phyloP scores from a whole-genome alignment of 164 flowering plant genomes.

The Tinospora cordifolia region DNA sequence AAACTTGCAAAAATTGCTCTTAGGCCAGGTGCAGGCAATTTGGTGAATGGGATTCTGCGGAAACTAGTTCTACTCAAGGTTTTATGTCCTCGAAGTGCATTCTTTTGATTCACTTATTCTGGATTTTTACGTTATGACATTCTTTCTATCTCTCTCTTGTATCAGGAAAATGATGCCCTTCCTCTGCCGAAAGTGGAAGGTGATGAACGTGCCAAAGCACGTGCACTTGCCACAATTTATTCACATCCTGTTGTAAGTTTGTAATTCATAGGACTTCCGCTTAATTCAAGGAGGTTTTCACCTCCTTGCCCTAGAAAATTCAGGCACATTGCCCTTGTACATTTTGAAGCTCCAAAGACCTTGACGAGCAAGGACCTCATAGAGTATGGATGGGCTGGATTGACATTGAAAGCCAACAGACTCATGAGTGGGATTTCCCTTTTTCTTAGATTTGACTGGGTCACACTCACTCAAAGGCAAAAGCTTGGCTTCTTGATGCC shows the following conservation, averaged over 20 bases:
- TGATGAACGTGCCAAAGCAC: slow-evolving; percentile 78
- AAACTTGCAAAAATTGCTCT: slow-evolving; percentile 82
- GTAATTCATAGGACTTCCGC: neutral
- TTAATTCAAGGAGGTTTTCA: neutral
- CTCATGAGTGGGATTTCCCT: too few species aligned
- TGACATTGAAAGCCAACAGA: too few species aligned
- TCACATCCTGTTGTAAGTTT: slow-evolving; percentile 93
- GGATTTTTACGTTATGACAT: neutral
- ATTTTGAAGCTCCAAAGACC: too few species aligned
- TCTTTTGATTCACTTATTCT: neutral
- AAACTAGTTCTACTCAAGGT: slow-evolving; percentile 74
- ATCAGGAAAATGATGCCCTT: slow-evolving; percentile 61
- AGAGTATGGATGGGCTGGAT: too few species aligned
- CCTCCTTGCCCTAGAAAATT: neutral
- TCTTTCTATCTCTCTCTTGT: slow-evolving; percentile 4
- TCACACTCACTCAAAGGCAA: too few species aligned
- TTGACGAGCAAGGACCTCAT: too few species aligned
- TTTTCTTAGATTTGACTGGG: too few species aligned
- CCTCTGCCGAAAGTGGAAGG: slow-evolving; percentile 80
- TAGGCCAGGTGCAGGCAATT: slow-evolving; percentile 88
- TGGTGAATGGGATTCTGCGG: slow-evolving; percentile 88
- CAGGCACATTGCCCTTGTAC: neutral
- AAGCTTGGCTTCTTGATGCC: too few species aligned
- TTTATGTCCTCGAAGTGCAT: slow-evolving; percentile 8
- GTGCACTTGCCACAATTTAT: slow-evolving; percentile 77